These are phyloP conservation scores for Daldinia caldariorum DNA, from an alignment of 495 filamentous ascomycete genomes.

Conservation along the genomic window DNA sequence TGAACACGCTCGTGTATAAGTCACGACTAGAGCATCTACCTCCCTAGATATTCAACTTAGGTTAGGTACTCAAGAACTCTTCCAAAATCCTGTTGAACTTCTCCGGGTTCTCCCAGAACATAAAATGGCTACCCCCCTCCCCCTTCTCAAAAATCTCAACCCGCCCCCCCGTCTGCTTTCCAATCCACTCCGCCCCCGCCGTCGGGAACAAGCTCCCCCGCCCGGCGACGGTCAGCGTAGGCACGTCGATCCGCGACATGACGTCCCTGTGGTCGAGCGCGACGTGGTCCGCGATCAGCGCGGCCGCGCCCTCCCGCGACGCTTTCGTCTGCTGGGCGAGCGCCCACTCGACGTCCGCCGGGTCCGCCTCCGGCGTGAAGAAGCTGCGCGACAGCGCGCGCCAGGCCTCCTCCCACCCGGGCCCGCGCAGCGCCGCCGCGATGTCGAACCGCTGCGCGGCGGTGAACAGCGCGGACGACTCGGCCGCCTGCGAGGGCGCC, in stretches of 20 bases:
- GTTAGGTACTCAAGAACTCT: slow-evolving; percentile 24
- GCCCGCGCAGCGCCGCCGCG: slow-evolving; percentile 12
- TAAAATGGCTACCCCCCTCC: slow-evolving; percentile 35
- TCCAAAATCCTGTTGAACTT: slow-evolving; percentile 43
- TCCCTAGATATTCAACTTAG: background rate
- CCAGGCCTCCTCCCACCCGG: slow-evolving; percentile 13
- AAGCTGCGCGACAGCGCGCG: slow-evolving; percentile 11
- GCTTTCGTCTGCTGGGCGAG: slow-evolving; percentile 16
- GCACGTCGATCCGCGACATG: slow-evolving; percentile 35
- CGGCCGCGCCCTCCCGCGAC: slow-evolving; percentile 20
- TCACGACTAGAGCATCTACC: too few species aligned
- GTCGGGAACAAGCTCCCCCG: slow-evolving; percentile 15
- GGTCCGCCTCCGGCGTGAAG: slow-evolving; percentile 21
- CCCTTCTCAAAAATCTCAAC: slow-evolving; percentile 34
- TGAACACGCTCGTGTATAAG: background rate
- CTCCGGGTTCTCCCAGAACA: slow-evolving; percentile 43
- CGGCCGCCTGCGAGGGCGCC: slow-evolving; percentile 20
- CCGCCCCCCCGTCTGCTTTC: slow-evolving; percentile 23
- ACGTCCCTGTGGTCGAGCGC: slow-evolving; percentile 33
- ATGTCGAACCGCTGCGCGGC: slow-evolving; percentile 12
- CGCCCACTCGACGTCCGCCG: slow-evolving; percentile 29
- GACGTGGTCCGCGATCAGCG: slow-evolving; percentile 22
- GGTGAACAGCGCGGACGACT: slow-evolving; percentile 14
- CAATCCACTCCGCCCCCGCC: slow-evolving; percentile 19
- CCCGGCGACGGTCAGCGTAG: slow-evolving; percentile 26